Evolutionary conservation across 1,284 basidiomycete species (phyloP), one percentile per base, ranked within the genome.

Genomic region (Schizopora paradoxa): DNA sequence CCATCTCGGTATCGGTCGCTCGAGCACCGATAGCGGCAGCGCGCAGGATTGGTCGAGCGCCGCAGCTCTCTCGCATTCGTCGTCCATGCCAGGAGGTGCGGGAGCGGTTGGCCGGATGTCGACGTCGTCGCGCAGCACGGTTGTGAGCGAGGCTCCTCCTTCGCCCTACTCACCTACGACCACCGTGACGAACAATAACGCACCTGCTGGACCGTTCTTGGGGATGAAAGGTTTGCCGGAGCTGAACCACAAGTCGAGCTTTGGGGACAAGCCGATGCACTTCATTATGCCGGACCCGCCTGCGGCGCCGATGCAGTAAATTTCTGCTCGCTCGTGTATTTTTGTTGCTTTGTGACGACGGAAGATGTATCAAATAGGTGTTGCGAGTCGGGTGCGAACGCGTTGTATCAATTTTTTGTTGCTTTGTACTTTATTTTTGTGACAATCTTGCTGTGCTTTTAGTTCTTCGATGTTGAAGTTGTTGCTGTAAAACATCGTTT

Each of bases 191-290:
- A n/a, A 33, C 16, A 23, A 34, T n/a, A 35, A 35, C 10, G 43
- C 39, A 5, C 43, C 31, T 19, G 25, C 27, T 28, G 1, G 29
- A 3, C 21, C 29, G 19, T 37, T 42, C 34, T 4, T 25, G 32
- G 27, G 32, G 13, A 27, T 26, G n/a, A 36, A 7, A n/a, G 28
- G 29, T n/a, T 22, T 50, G 18, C 48, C 48, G n/a, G 48, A 46
- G 14, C 28, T 50, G 38, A 50, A 50, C 33, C 48, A 50, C 34
- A 50, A 50, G 28, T 47, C 45, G 21, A 47, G 42, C 42, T 45
- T 51, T n/a, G 38, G 49, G 16, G 52, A 51, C 34, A 42, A 31
- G 54, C 35, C 42, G 51, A 47, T 42, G 54, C 49, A 38, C 38
- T 42, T 14, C 2, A 28, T 50, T 22, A 54, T 48, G 4, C 49